Evolutionary conservation across 2,329 filamentous ascomycete genomes (phyloP).

Genomic region (Calonectria crousiana): DNA sequence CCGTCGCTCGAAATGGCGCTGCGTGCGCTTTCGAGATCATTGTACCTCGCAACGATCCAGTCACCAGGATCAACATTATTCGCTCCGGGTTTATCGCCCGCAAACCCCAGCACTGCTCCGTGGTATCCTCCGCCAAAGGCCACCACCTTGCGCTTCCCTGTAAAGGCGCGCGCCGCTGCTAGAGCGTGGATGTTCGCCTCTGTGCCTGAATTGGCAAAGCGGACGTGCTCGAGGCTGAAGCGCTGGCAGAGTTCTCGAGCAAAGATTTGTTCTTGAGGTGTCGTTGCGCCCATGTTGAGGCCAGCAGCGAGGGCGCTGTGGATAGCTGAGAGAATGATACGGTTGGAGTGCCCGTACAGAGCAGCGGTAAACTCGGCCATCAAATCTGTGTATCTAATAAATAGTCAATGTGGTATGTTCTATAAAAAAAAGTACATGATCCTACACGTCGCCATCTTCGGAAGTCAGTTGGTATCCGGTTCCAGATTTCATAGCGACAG

Average conservation of each 20-base stretch:
- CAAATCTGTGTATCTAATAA: conserved; percentile 67
- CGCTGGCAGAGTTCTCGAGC: conserved; percentile 65
- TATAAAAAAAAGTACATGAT: not conserved
- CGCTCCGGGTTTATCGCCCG: conserved; percentile 47
- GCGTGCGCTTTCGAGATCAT: conserved; percentile 64
- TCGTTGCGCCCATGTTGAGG: conserved; percentile 67
- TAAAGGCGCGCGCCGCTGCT: conserved; percentile 63
- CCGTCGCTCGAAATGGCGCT: conserved; percentile 57
- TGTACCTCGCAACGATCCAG: conserved; percentile 72
- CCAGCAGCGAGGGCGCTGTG: conserved; percentile 59
- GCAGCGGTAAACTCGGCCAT: conserved; percentile 74
- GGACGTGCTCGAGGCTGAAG: conserved; percentile 67
- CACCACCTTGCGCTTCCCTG: conserved; percentile 60
- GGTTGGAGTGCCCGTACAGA: conserved; percentile 74
- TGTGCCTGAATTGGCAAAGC: conserved; percentile 76
- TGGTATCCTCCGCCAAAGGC: conserved; percentile 61
- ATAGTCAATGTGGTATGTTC: not conserved
- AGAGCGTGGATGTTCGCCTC: conserved; percentile 74
- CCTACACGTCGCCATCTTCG: conserved; percentile 54
- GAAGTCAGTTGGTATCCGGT: conserved; percentile 52
- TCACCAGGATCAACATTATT: conserved; percentile 65
- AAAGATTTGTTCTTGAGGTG: conserved; percentile 62
- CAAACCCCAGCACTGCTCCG: conserved; percentile 53
- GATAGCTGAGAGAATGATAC: conserved; percentile 64
- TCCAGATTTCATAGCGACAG: conserved; percentile 55